Evolutionary conservation across 2,329 filamentous ascomycete genomes (phyloP).

Genomic region (Diatrype stigma): DNA sequence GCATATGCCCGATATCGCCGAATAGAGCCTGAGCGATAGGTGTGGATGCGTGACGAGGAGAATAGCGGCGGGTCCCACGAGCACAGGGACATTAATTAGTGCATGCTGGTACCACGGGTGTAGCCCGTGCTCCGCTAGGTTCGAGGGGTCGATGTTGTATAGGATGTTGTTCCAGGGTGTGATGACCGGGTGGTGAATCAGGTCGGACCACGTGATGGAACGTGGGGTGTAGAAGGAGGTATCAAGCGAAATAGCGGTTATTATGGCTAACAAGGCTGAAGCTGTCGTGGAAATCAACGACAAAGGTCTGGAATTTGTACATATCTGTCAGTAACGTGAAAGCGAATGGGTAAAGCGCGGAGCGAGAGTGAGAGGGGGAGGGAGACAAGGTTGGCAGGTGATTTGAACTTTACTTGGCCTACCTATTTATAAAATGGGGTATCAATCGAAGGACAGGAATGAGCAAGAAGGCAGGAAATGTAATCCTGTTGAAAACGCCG

Average conservation of each 20-base stretch:
- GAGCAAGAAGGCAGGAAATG: slow-evolving; percentile 88
- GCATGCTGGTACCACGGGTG: slow-evolving; percentile 78
- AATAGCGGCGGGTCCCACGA: slow-evolving; percentile 65
- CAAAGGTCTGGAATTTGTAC: slow-evolving; percentile 45
- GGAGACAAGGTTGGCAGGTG: background rate
- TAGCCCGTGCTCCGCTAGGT: slow-evolving; percentile 70
- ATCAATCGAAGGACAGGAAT: slow-evolving; percentile 79
- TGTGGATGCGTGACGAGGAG: slow-evolving; percentile 57
- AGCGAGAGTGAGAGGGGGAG: background rate
- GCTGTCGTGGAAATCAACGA: slow-evolving; percentile 60
- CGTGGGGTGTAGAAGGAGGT: slow-evolving; percentile 74
- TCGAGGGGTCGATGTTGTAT: slow-evolving; percentile 68
- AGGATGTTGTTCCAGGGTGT: slow-evolving; percentile 74
- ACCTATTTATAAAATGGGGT: slow-evolving; percentile 82
- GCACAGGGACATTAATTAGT: slow-evolving; percentile 64
- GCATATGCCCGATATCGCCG: slow-evolving; percentile 67
- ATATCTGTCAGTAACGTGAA: slow-evolving; percentile 11
- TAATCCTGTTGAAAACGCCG: slow-evolving; percentile 94
- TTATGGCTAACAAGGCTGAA: slow-evolving; percentile 63
- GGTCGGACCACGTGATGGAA: slow-evolving; percentile 59
- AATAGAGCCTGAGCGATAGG: slow-evolving; percentile 60
- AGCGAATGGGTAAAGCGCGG: background rate
- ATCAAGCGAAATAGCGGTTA: slow-evolving; percentile 74
- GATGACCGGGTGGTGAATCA: slow-evolving; percentile 63
- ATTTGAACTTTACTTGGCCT: slow-evolving; percentile 30